Evolutionary conservation across 805 yeast genomes (phyloP), one percentile per base, ranked within the genome.

Genomic region (Pichia rugopelliculosa): DNA sequence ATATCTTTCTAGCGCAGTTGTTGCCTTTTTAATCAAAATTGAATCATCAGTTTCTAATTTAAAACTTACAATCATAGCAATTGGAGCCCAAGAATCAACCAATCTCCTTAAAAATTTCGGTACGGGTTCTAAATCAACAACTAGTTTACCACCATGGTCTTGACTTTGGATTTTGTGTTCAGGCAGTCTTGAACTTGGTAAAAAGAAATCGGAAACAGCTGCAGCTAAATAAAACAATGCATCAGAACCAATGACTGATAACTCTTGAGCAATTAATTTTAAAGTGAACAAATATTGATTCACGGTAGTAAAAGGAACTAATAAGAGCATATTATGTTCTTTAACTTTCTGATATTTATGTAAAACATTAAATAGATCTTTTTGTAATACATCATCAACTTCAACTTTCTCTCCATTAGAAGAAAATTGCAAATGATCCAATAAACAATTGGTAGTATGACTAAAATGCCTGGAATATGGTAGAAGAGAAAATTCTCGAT

Each of bases 171-270:
- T 93, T 67, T 93, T 93, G 68, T 93, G 99, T 58, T 88, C 89
- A 3, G 97, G 95, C 57, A 89, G 72, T 54, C 87, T 75, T 1
- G 90, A 81, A 39, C 77, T 77, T 1, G 99, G 99, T 38, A 93
- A 73, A 68, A 90, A 93, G 66, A 93, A 93, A 63, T 93, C 99
- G 8, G 96, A 87, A 0, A 93, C 99, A 0, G 99, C 99, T 9
- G 99, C 98, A 0, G 99, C 99, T 45, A 93, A 72, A 61, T 84
- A 93, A 61, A 91, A 87, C 37, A 93, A 62, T 0, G 89, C 87
- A 46, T 69, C 70, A 5, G 74, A 64, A 3, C 80, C 84, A 36
- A 77, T 62, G 4, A 68, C 66, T 45, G 80, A 75, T 59, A 91
- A 64, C 39, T 74, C 71, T 52, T 74, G 73, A 1, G 93, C 82